Percentiles rank a stretch among this genome's conserved stretches.
Evolutionary conservation across 768 basidiomycete species (phyloP).

Genomic region (Tricholoma hemisulphureum): DNA sequence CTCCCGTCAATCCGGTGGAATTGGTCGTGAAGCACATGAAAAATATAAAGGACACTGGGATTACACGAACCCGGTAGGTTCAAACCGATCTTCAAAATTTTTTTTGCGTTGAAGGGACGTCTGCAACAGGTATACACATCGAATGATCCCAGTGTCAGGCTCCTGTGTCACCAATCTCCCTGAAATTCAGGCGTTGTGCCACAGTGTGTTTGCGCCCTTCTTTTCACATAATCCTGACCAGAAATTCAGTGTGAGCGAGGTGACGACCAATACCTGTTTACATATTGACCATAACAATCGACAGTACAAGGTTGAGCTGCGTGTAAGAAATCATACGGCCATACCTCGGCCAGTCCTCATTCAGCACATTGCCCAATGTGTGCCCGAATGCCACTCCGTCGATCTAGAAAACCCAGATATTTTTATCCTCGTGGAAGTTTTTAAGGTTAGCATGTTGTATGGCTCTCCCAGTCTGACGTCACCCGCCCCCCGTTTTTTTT

Average conservation of each 20-base stretch:
- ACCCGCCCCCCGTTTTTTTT: slow-evolving; percentile 1
- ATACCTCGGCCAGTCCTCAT: slow-evolving; percentile 59
- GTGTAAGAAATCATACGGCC: slow-evolving; percentile 74
- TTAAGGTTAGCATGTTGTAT: slow-evolving; percentile 59
- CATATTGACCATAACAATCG: not conserved
- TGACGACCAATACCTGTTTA: not conserved
- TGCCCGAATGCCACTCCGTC: slow-evolving; percentile 67
- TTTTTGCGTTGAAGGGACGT: not conserved
- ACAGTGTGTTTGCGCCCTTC: slow-evolving; percentile 50
- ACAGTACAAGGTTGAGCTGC: slow-evolving; percentile 81
- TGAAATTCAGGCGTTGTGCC: slow-evolving; percentile 67
- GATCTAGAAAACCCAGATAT: slow-evolving; percentile 66
- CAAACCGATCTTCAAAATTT: not conserved
- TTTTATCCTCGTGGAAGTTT: slow-evolving; percentile 78
- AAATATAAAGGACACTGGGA: slow-evolving; percentile 59
- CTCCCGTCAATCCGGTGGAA: slow-evolving; percentile 74
- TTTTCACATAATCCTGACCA: slow-evolving; percentile 45
- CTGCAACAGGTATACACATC: slow-evolving; percentile 57
- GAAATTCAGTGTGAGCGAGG: slow-evolving; percentile 45
- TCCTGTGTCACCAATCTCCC: slow-evolving; percentile 66
- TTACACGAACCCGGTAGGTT: slow-evolving; percentile 61
- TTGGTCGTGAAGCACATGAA: slow-evolving; percentile 64
- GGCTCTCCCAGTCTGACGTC: too few species aligned
- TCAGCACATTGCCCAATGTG: slow-evolving; percentile 65
- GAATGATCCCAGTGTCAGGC: slow-evolving; percentile 68